Percentiles rank a stretch among this genome's conserved stretches.
Evolutionary conservation across 495 filamentous ascomycete species (phyloP).

Genomic region (Parathielavia appendiculata): DNA sequence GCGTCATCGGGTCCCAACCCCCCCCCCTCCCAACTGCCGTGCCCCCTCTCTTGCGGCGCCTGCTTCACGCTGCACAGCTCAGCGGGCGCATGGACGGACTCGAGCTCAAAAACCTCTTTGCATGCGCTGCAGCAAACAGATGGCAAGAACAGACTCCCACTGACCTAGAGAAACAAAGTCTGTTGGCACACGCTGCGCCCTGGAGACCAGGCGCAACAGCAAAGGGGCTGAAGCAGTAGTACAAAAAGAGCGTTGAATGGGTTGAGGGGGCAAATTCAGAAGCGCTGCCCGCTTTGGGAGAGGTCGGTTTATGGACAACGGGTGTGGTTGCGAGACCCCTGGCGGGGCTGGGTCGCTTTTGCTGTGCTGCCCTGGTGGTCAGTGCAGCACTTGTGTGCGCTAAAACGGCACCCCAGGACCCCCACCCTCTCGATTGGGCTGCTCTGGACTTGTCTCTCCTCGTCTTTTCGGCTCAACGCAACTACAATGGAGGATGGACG

Average conservation of each 20-base stretch:
- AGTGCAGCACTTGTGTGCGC: conserved; percentile 17
- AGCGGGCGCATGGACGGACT: background rate
- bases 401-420: conserved; percentile 17
- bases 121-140: background rate
- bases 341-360: conserved; percentile 10
- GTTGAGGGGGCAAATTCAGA: conserved; percentile 16
- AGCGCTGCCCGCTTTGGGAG: conserved; percentile 32
- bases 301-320: conserved; percentile 32
- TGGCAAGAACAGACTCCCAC: conserved; percentile 7
- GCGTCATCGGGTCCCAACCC: background rate
- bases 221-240: conserved; percentile 28
- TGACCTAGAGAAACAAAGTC: conserved; percentile 27
- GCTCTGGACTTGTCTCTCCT: conserved; percentile 18
- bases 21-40: background rate
- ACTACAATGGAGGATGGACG: background rate
- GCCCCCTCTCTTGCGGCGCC: background rate
- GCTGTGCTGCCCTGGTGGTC: background rate
- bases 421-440: conserved; percentile 33
- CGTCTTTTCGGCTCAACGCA: conserved; percentile 3
- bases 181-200: conserved; percentile 38
- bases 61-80: background rate
- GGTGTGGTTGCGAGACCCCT: conserved; percentile 19
- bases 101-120: conserved; percentile 2
- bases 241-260: conserved; percentile 35
- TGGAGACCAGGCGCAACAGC: conserved; percentile 37